Base-by-base conservation (phyloP, 352 stramenopile species). In the Phytopythium delawarense region DNA sequence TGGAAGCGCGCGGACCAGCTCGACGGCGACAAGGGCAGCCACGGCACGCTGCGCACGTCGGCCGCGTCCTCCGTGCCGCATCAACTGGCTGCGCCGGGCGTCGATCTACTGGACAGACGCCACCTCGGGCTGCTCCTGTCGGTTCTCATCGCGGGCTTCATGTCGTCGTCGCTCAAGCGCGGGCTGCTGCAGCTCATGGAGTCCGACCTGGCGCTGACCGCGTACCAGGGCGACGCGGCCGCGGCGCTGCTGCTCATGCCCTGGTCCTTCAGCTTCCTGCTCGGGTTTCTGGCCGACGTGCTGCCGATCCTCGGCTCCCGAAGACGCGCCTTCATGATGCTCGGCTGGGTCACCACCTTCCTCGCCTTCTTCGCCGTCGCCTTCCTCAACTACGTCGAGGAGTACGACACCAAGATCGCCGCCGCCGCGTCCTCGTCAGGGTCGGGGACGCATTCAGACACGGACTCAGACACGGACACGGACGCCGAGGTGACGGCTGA, bases 241-340 rank as follows among this genome's bases (percentile, higher is more conserved):
- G 56, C 65, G 28, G 62, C 74, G 32, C 60, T 85, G 15, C 71
- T 82, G 46, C 57, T 76, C 37, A 48, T 82, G 32, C 74, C 76
- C 9, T 86, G 76, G 76, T 79, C 72, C 35, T 79, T 72, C 61
- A 81, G 59, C 51, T 84, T 83, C 23, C 39, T 81, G 2, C 63
- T 75, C 48, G 76, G 79, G 21, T 87, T 88, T 49, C 55, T 84
- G 44, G 87, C 81, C 2, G 81, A 90, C 61, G 60, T 68, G 9
- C 46, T 84, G 13, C 66, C 78, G 0, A 53, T 90, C 39, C 55
- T 84, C 16, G 74, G 72, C n/a, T 68, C 64, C 28, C 61, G 78
- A 42, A 70, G 81, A 11, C 88, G 88, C 59, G 32, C 71, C 4
- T 90, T 88, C 64, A 80, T 88, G 34, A 61, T 90, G 4, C 34